These are phyloP conservation scores for Tetrapisispora namnaoensis DNA, from an alignment of 805 yeast genomes.

Conservation along the genomic window DNA sequence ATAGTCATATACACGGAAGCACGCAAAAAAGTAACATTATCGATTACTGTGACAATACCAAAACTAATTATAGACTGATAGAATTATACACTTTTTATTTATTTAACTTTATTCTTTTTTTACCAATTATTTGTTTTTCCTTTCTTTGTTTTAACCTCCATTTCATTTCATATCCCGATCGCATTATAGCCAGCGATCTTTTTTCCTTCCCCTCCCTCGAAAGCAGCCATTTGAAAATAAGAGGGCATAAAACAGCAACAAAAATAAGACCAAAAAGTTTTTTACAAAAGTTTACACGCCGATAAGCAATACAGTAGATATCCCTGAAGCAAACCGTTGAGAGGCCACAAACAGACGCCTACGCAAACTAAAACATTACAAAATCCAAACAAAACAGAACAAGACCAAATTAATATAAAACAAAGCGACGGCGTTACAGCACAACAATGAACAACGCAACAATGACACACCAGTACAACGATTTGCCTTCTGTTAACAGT, in stretches of 20 bases:
- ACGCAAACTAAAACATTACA: neutral
- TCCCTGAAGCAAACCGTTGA: too few relatives aligned
- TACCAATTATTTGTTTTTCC: neutral
- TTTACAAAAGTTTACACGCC: neutral
- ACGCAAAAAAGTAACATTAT: neutral
- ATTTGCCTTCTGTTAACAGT: conserved; percentile 27
- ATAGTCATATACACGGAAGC: too few relatives aligned
- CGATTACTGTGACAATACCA: neutral
- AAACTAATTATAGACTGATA: neutral
- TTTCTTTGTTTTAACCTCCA: neutral
- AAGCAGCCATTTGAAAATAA: too few relatives aligned
- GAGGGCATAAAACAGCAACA: too few relatives aligned
- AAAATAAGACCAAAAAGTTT: too few relatives aligned
- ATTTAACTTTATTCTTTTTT: neutral
- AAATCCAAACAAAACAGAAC: too few relatives aligned
- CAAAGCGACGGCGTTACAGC: neutral
- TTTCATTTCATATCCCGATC: neutral
- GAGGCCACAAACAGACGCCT: neutral
- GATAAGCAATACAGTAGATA: too few relatives aligned
- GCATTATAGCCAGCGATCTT: too few relatives aligned
- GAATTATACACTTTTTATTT: neutral
- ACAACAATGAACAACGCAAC: neutral
- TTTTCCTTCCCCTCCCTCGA: too few relatives aligned
- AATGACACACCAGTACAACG: conserved; percentile 3
- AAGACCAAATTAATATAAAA: neutral